Conservation (phyloP, 2,329 filamentous ascomycete genomes). For the Paracorniculantispora psalliotae region DNA sequence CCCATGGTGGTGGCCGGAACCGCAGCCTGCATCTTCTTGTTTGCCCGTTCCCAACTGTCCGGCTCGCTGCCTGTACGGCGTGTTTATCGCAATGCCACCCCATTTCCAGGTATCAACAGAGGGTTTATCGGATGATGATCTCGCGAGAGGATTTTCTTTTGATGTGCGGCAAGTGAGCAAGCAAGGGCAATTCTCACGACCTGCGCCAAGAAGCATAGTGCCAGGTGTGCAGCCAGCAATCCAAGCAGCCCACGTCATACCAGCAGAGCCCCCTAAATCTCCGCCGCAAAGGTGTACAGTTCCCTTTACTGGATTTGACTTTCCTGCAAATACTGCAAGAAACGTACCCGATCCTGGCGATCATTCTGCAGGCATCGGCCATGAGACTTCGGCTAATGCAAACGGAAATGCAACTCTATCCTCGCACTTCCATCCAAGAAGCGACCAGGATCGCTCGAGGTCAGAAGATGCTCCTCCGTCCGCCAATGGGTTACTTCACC, state of each 20-base stretch:
- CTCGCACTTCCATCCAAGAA: neutral
- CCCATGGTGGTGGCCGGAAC: neutral
- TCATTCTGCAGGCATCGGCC: neutral
- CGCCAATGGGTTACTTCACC: neutral
- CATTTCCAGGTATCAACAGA: slow-evolving; percentile 1
- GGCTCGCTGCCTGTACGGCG: neutral
- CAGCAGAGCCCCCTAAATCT: too few species aligned
- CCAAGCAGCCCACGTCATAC: neutral
- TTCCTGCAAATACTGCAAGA: neutral
- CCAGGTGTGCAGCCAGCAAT: neutral
- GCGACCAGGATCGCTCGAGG: neutral
- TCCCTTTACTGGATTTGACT: neutral
- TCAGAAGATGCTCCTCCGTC: neutral
- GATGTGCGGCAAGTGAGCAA: slow-evolving; percentile 14
- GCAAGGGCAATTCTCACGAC: slow-evolving; percentile 17
- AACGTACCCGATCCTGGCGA: too few species aligned
- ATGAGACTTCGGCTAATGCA: neutral
- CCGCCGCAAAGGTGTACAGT: neutral
- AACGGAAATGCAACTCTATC: neutral
- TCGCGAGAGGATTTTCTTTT: slow-evolving; percentile 18
- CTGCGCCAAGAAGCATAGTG: neutral
- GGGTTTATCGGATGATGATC: slow-evolving; percentile 14
- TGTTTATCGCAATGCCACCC: neutral
- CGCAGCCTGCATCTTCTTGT: neutral
- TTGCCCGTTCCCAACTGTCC: neutral